Conservation (phyloP, 2,329 filamentous ascomycete genomes). For the Neopestalotiopsis clavispora region DNA sequence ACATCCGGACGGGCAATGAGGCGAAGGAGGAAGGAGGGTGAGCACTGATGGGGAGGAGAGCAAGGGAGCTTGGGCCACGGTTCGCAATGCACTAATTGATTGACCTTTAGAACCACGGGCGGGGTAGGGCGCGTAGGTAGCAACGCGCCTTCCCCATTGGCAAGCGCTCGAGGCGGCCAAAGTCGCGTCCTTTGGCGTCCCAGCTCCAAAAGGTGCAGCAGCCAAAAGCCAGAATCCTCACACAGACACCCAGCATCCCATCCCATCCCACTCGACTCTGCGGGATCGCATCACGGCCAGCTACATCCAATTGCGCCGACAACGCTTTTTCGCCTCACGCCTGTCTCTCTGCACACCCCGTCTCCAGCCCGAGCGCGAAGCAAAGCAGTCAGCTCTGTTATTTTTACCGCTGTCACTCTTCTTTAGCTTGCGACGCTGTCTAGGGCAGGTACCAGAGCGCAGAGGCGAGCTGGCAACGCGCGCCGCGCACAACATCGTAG, state of each 20-base stretch:
- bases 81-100: neutral
- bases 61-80: conserved; percentile 12
- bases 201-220: neutral
- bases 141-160: conserved; percentile 17
- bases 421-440: neutral
- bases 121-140: conserved; percentile 5
- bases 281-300: conserved; percentile 11
- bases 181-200: conserved; percentile 18
- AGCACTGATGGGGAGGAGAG: neutral
- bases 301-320: conserved; percentile 9
- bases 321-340: neutral
- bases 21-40: conserved; percentile 12
- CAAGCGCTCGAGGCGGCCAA: neutral
- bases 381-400: neutral
- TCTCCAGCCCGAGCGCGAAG: neutral
- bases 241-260: conserved; percentile 7
- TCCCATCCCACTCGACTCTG: neutral
- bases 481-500: neutral
- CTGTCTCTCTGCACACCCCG: conserved; percentile 6
- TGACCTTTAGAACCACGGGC: conserved; percentile 9
- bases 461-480: conserved; percentile 2
- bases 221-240: neutral
- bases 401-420: neutral
- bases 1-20: conserved; percentile 6
- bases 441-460: conserved; percentile 6